A percentile compares a stretch with the other conserved stretches of the same genome.
Evolutionary conservation across 106 monocot species (phyloP).

Genomic region (Narthecium ossifragum): DNA sequence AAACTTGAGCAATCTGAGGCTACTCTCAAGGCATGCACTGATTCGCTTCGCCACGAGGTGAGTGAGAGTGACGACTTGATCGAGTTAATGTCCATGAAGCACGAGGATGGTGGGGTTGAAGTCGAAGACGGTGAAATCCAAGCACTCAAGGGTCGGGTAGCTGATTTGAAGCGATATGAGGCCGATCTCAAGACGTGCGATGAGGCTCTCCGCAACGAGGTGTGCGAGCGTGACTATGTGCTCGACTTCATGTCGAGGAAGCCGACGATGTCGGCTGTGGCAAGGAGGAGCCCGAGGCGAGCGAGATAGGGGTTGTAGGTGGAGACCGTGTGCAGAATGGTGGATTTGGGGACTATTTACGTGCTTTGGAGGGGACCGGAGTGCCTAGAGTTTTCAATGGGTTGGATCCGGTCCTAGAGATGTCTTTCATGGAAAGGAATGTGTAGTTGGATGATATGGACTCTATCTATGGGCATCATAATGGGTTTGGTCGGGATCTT

Average conservation of each 20-base stretch:
- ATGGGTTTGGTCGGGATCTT: constrained; percentile 11
- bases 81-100: too few species aligned
- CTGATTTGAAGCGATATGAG: not conserved
- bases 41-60: constrained; percentile 48
- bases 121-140: too few species aligned
- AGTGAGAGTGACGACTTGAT: constrained; percentile 52
- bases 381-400: constrained; percentile 10
- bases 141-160: not conserved
- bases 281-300: constrained; percentile 2
- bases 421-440: constrained; percentile 19
- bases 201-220: not conserved
- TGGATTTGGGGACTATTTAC: too few species aligned
- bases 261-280: not conserved
- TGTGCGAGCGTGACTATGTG: constrained; percentile 4
- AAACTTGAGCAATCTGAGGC: constrained; percentile 27
- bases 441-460: constrained; percentile 21
- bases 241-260: constrained; percentile 35
- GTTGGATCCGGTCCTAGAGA: constrained; percentile 15
- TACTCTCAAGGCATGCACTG: constrained; percentile 20
- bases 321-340: too few species aligned
- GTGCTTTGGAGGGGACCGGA: not conserved
- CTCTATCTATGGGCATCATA: constrained; percentile 9
- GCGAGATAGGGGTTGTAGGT: too few species aligned
- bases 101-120: too few species aligned
- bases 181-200: not conserved